phyloP scores from a whole-genome alignment of 108 stramenopile species.

The Pseudonitzschia delicatissima region DNA sequence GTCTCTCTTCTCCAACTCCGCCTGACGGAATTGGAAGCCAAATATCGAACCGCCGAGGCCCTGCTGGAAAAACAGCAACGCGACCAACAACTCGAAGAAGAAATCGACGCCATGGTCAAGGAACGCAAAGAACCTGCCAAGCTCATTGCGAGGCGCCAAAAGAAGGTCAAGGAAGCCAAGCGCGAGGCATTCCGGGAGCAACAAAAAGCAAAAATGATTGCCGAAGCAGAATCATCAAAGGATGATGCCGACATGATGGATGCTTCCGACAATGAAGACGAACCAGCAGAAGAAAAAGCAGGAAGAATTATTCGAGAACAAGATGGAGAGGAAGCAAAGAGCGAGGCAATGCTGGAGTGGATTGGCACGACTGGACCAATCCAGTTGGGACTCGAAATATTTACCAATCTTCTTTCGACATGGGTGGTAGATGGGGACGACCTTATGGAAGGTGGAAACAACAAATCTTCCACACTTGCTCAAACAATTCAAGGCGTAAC shows the following conservation, averaged over 20 bases:
- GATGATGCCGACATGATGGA: constrained; percentile 20
- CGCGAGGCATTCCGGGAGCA: constrained; percentile 12
- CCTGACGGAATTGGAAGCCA: constrained; percentile 4
- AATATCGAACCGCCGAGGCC: constrained; percentile 2
- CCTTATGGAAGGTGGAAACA: constrained; percentile 8
- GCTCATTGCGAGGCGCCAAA: constrained; percentile 64
- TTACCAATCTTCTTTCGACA: constrained; percentile 47
- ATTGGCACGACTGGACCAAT: constrained; percentile 35
- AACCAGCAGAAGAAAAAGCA: background rate
- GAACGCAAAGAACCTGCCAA: constrained; percentile 67
- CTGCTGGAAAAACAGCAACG: constrained; percentile 37
- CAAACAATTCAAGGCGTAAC: background rate
- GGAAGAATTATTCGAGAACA: constrained; percentile 4
- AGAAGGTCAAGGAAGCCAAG: constrained; percentile 25
- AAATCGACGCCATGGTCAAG: constrained; percentile 49
- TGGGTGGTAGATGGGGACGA: constrained; percentile 21
- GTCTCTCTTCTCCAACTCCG: background rate
- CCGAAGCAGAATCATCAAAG: constrained; percentile 13
- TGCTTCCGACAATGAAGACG: constrained; percentile 9
- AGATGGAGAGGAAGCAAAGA: constrained; percentile 48
- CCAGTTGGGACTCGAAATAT: constrained; percentile 60
- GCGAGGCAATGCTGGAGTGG: constrained; percentile 43
- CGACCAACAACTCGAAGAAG: constrained; percentile 60
- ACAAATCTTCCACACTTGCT: background rate
- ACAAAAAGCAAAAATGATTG: constrained; percentile 20